Percentiles rank a stretch among this genome's conserved stretches.
Evolutionary conservation across 1,284 basidiomycete species (phyloP).

Genomic region (Cryptococcus jaspeensis): DNA sequence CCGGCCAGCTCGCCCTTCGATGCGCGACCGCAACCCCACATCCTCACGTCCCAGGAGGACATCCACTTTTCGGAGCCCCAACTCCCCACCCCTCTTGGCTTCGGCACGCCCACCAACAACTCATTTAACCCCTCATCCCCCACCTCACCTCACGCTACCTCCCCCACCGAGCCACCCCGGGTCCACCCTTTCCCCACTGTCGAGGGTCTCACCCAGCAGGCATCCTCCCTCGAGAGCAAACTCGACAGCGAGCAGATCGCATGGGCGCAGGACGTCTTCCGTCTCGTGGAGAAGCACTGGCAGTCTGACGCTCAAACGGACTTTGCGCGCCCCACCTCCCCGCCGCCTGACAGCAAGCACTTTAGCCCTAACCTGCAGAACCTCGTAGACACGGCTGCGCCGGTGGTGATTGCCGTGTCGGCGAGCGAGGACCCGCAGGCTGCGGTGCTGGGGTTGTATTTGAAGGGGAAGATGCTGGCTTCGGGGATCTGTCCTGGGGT

Average conservation of each 20-base stretch:
- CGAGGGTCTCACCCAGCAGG: conserved; percentile 11
- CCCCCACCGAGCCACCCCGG: conserved; percentile 21
- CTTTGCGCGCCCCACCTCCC: conserved; percentile 10
- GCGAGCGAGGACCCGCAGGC: conserved; percentile 13
- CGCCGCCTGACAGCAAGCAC: conserved; percentile 6
- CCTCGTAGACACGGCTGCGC: conserved; percentile 29
- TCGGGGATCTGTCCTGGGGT: conserved; percentile 57
- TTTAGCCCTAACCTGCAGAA: conserved; percentile 12
- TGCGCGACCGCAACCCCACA: not conserved
- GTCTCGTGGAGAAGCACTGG: conserved; percentile 30
- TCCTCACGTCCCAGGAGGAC: not conserved
- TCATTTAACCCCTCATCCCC: not conserved
- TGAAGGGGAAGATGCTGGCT: conserved; percentile 37
- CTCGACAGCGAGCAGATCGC: conserved; percentile 27
- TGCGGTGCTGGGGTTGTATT: conserved; percentile 35
- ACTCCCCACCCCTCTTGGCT: not conserved
- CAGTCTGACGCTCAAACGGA: conserved; percentile 18
- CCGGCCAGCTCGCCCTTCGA: not conserved
- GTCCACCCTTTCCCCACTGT: conserved; percentile 25
- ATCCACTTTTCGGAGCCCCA: not conserved
- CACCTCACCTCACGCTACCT: not conserved
- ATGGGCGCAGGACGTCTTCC: conserved; percentile 40
- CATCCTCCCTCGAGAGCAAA: conserved; percentile 18
- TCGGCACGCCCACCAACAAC: not conserved
- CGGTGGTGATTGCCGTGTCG: conserved; percentile 34